Base-by-base conservation (phyloP, 2,329 filamentous ascomycete genomes). In the Xylariaceae sp. region DNA sequence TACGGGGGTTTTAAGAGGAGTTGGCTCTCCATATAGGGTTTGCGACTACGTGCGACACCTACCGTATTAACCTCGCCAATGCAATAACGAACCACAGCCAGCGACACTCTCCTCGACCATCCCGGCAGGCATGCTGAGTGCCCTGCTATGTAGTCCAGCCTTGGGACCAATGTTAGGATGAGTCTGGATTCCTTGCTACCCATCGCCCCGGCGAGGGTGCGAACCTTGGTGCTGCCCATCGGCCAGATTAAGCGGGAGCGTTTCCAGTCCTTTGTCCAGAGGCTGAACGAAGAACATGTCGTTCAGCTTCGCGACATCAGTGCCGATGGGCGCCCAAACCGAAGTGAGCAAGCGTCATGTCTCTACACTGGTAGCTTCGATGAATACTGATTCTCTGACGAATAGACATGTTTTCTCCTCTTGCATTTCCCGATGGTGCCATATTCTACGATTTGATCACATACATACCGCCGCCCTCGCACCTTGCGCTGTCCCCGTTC, bases 371-470 rank as follows among this genome's bases (percentile, higher is more conserved):
- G n/a, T 33, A 19, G n/a, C 12, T 24, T 11, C 23, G n/a, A 26
- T 12, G n/a, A 24, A 52, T 24, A 44, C 65, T 71, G 50, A 69
- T 53, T 0, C 21, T 29, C n/a, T 49, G 16, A 40, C 53, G 62
- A 51, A 59, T 73, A 96, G 92, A 92, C 75, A 93, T 95, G 87
- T 97, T 98, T 76, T 96, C 92, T 56, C 94, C 94, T 36, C 79
- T 95, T 68, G 91, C 90, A 12, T 96, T 95, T 74, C 92, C 92
- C 9, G 85, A 87, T 65, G 94, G 94, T 59, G 87, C 88, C 69
- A 89, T 98, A 60, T 83, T 97, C 67, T 97, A 95, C 81, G 90
- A 96, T 72, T 83, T 97, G 61, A 87, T 90, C 56, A 92, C 90
- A 59, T 88, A 92, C 68, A 80, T 89, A 53, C 89, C 92, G 21